Evolutionary conservation across 2,329 filamentous ascomycete genomes (phyloP).

Genomic region (Davidsoniella eucalypti): DNA sequence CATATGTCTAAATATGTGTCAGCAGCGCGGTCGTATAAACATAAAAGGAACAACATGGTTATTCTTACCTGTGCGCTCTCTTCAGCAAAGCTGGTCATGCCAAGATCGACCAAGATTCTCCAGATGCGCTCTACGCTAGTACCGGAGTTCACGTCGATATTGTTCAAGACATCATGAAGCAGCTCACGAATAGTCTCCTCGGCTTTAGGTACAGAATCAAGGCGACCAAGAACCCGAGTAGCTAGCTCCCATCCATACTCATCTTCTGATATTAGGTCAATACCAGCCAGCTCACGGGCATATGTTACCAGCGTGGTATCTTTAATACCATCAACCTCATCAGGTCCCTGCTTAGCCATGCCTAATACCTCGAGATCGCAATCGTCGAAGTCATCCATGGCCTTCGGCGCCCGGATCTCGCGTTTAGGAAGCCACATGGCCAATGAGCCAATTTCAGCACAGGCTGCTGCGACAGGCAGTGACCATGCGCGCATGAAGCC

Average conservation of each 20-base stretch:
- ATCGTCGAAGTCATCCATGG: conserved; percentile 33
- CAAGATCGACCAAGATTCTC: conserved; percentile 58
- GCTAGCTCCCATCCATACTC: conserved; percentile 81
- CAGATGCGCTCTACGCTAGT: conserved; percentile 69
- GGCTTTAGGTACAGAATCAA: conserved; percentile 57
- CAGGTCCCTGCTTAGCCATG: conserved; percentile 40
- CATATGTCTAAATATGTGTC: conserved; percentile 49
- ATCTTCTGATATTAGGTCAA: conserved; percentile 29
- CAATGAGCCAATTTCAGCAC: conserved; percentile 70
- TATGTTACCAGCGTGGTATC: conserved; percentile 67
- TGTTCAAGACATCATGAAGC: conserved; percentile 47
- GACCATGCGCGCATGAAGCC: conserved; percentile 66
- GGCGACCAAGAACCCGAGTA: conserved; percentile 62
- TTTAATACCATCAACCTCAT: conserved; percentile 50
- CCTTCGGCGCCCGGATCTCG: conserved; percentile 37
- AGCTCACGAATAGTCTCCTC: conserved; percentile 60
- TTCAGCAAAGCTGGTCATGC: conserved; percentile 62
- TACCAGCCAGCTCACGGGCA: conserved; percentile 47
- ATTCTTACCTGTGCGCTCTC: conserved; percentile 62
- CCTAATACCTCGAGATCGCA: conserved; percentile 75
- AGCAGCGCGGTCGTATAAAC: conserved; percentile 13
- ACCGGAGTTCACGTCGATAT: conserved; percentile 47
- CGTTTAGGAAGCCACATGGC: conserved; percentile 64
- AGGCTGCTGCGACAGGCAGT: conserved; percentile 56
- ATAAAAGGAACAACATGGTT: background rate